phyloP scores from a whole-genome alignment of 805 yeast genomes.

The Metschnikowia drakensbergensis region DNA sequence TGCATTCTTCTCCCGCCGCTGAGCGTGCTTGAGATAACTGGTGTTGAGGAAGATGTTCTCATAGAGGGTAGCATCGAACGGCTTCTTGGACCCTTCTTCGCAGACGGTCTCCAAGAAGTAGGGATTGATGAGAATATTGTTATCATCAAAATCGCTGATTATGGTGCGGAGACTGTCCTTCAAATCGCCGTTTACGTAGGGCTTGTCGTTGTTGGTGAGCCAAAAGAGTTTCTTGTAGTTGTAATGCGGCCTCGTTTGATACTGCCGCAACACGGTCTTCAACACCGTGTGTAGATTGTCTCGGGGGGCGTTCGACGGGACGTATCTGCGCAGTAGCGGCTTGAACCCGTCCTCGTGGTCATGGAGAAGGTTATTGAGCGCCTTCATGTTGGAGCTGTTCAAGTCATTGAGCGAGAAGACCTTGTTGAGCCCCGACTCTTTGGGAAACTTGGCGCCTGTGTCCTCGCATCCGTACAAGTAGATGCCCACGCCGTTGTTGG shows the following conservation, averaged over 20 bases:
- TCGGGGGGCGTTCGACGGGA: constrained; percentile 16
- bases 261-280: constrained; percentile 52
- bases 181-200: constrained; percentile 44
- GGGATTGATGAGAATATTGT: constrained; percentile 55
- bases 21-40: constrained; percentile 25
- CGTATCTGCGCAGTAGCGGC: constrained; percentile 13
- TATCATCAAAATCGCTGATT: constrained; percentile 56
- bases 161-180: constrained; percentile 52
- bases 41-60: constrained; percentile 56
- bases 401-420: constrained; percentile 53
- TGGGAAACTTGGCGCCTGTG: constrained; percentile 24
- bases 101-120: constrained; percentile 43
- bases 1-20: constrained; percentile 3
- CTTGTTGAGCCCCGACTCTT: constrained; percentile 42
- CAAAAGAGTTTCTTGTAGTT: constrained; percentile 60
- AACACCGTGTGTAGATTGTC: constrained; percentile 40
- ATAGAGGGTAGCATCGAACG: constrained; percentile 43
- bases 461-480: constrained; percentile 51
- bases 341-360: constrained; percentile 31
- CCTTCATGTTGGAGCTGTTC: constrained; percentile 55
- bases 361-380: constrained; percentile 46
- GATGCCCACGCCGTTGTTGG: constrained; percentile 73
- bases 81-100: constrained; percentile 17
- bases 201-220: constrained; percentile 73
- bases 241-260: constrained; percentile 42